phyloP scores from a whole-genome alignment of 1,284 basidiomycete species.

The Cryptococcus neoformans region DNA sequence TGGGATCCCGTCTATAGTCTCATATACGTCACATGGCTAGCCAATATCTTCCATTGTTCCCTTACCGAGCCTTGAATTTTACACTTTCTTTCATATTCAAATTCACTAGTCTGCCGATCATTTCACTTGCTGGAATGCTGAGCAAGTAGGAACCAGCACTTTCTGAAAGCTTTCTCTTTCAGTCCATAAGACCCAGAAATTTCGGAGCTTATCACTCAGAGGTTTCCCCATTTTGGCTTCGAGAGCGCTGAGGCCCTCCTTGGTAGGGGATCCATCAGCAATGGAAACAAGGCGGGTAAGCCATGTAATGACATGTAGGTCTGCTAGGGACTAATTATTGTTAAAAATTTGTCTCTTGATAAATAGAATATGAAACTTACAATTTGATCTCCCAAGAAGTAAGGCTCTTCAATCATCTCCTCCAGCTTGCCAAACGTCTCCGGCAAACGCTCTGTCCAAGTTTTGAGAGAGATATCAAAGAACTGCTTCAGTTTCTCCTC shows the following conservation, averaged over 20 bases:
- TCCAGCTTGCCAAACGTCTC: conserved; percentile 55
- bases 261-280: conserved; percentile 55
- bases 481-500: conserved; percentile 41
- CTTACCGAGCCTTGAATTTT: too few relatives aligned
- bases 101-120: not conserved
- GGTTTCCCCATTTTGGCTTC: conserved; percentile 33
- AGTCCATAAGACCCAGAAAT: conserved; percentile 64
- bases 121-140: conserved; percentile 8
- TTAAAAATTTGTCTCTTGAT: not conserved
- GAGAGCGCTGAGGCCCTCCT: conserved; percentile 49
- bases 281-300: conserved; percentile 61
- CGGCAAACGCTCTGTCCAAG: conserved; percentile 55
- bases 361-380: conserved; percentile 26
- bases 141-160: conserved; percentile 52
- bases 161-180: conserved; percentile 66
- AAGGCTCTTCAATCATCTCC: conserved; percentile 66
- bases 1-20: too few relatives aligned
- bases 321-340: conserved; percentile 61
- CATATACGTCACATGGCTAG: too few relatives aligned
- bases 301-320: conserved; percentile 77
- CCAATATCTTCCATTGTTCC: too few relatives aligned
- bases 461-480: conserved; percentile 42
- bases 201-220: conserved; percentile 40
- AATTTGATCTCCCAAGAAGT: conserved; percentile 59
- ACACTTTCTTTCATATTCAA: too few relatives aligned